These are phyloP conservation scores for Mycosarcoma mackinlayi DNA, from an alignment of 1,284 basidiomycete genomes.

Conservation along the genomic window DNA sequence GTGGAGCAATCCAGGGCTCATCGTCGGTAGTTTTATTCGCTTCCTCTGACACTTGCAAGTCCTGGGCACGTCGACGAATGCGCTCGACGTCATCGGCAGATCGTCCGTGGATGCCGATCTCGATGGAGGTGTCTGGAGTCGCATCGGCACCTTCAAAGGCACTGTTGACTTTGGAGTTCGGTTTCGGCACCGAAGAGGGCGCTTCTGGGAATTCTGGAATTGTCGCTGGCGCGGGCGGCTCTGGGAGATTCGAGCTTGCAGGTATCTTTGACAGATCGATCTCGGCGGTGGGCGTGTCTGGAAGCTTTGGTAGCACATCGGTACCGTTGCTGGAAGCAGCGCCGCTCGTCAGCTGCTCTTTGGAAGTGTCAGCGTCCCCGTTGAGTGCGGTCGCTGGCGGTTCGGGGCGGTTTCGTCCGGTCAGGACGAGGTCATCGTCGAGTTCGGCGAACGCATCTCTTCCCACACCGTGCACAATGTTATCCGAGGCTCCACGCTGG, in stretches of 20 bases:
- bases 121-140: constrained; percentile 47
- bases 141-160: constrained; percentile 20
- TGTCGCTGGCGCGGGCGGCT: constrained; percentile 5
- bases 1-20: constrained; percentile 39
- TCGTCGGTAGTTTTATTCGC: constrained; percentile 5
- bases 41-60: constrained; percentile 35
- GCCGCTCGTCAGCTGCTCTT: constrained; percentile 7
- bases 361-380: constrained; percentile 6
- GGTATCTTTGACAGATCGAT: constrained; percentile 41
- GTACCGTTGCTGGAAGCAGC: constrained; percentile 2
- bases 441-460: constrained; percentile 60
- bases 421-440: constrained; percentile 50
- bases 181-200: constrained; percentile 38
- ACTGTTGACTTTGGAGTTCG: constrained; percentile 17
- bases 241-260: constrained; percentile 13
- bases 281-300: constrained; percentile 44
- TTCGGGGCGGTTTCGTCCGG: constrained; percentile 38
- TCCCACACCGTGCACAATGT: constrained; percentile 35
- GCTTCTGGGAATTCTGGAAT: constrained; percentile 52
- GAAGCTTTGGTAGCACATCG: constrained; percentile 34
- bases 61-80: constrained; percentile 35
- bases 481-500: constrained; percentile 42
- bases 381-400: constrained; percentile 1
- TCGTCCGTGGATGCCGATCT: constrained; percentile 52
- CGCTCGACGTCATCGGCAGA: constrained; percentile 49